Evolutionary conservation across 805 yeast species (phyloP).

Genomic region (Starmerella asiatica): DNA sequence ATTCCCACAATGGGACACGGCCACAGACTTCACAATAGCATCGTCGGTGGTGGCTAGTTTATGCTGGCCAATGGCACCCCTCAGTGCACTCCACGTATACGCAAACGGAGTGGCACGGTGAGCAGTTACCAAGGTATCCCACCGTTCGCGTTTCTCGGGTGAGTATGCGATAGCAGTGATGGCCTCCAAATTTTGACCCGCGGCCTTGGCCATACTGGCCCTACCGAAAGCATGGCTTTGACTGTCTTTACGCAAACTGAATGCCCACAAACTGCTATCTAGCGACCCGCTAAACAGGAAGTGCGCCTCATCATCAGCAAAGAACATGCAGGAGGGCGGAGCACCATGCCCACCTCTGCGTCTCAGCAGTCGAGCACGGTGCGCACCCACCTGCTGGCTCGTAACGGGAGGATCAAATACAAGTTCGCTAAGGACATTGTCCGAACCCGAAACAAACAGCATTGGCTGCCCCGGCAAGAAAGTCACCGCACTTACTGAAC

Average conservation of each 20-base stretch:
- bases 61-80: constrained; percentile 63
- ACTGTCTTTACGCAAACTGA: constrained; percentile 87
- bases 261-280: constrained; percentile 79
- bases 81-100: constrained; percentile 76
- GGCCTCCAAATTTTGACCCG: constrained; percentile 42
- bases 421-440: constrained; percentile 74
- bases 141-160: constrained; percentile 65
- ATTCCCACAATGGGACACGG: constrained; percentile 87
- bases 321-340: constrained; percentile 64
- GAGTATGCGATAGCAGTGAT: constrained; percentile 57
- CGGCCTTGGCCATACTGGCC: neutral
- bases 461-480: constrained; percentile 89
- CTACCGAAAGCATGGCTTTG: constrained; percentile 81
- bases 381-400: constrained; percentile 52
- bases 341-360: constrained; percentile 96
- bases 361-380: constrained; percentile 65
- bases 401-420: constrained; percentile 85
- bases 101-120: constrained; percentile 76
- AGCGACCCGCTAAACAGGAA: constrained; percentile 73
- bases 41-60: constrained; percentile 61
- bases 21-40: constrained; percentile 58
- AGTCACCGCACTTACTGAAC: constrained; percentile 61
- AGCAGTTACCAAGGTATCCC: constrained; percentile 87
- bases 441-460: constrained; percentile 78
- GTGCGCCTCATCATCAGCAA: constrained; percentile 62